Conservation (phyloP, 2,329 filamentous ascomycete genomes). For the Fusarium brevicatenulatum region DNA sequence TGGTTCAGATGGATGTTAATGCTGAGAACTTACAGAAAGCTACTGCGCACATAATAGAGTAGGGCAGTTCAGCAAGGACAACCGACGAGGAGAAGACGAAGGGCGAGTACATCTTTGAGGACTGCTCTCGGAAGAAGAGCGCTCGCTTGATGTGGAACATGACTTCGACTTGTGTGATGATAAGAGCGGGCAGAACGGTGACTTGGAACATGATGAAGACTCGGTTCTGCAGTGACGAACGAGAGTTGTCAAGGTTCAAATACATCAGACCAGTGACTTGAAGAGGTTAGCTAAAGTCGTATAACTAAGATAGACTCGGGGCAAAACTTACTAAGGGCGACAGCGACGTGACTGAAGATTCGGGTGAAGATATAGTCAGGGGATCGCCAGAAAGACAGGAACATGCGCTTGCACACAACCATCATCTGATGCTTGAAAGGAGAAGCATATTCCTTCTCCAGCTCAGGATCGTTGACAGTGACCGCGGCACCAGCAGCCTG, state of each 20-base stretch:
- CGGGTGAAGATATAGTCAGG: slow-evolving; percentile 91
- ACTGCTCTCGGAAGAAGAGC: slow-evolving; percentile 87
- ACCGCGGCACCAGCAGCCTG: slow-evolving; percentile 52
- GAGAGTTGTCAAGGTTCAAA: slow-evolving; percentile 79
- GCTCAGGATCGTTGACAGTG: slow-evolving; percentile 62
- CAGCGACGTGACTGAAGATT: slow-evolving; percentile 83
- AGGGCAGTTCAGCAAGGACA: slow-evolving; percentile 86
- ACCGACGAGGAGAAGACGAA: slow-evolving; percentile 82
- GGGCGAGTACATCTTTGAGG: slow-evolving; percentile 85
- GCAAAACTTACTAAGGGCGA: slow-evolving; percentile 63
- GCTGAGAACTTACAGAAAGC: slow-evolving; percentile 64
- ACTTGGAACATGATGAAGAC: slow-evolving; percentile 93
- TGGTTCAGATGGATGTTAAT: no score
- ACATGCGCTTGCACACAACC: slow-evolving; percentile 76
- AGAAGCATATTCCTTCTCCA: slow-evolving; percentile 83
- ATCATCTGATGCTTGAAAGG: slow-evolving; percentile 82
- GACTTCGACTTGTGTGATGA: slow-evolving; percentile 82
- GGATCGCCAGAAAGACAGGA: slow-evolving; percentile 84
- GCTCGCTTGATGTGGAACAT: slow-evolving; percentile 84
- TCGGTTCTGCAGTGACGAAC: slow-evolving; percentile 81
- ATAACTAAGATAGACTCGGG: neutral
- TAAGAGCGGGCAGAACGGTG: slow-evolving; percentile 83
- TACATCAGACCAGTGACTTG: slow-evolving; percentile 79
- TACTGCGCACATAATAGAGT: slow-evolving; percentile 82
- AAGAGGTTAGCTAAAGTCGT: neutral